Percentiles rank a stretch among this genome's conserved stretches.
These are phyloP conservation scores for Tuber umbilicatum DNA, from an alignment of 495 filamentous ascomycete species.

Conservation along the genomic window DNA sequence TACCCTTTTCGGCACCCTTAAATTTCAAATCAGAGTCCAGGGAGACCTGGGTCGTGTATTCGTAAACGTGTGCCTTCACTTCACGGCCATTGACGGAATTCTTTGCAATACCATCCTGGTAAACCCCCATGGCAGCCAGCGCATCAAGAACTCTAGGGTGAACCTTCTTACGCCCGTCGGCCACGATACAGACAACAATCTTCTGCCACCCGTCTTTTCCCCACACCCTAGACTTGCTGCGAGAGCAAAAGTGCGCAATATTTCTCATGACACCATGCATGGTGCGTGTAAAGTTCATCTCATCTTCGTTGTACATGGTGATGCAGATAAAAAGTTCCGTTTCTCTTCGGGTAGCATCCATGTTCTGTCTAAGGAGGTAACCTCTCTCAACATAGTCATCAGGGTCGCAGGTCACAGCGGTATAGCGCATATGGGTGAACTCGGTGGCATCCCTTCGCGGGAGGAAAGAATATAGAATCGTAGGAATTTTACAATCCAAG, in stretches of 20 bases:
- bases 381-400: slow-evolving; percentile 83
- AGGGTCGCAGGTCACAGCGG: slow-evolving; percentile 96
- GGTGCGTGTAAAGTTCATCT: slow-evolving; percentile 89
- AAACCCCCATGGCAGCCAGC: slow-evolving; percentile 96
- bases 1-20: slow-evolving; percentile 98
- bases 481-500: slow-evolving; percentile 97
- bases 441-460: slow-evolving; percentile 86
- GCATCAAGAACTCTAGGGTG: slow-evolving; percentile 91
- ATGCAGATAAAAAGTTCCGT: slow-evolving; percentile 98
- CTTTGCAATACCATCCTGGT: slow-evolving; percentile 97
- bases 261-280: slow-evolving; percentile 99
- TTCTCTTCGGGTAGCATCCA: slow-evolving; percentile 75
- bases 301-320: slow-evolving; percentile 99
- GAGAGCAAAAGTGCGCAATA: slow-evolving; percentile 89
- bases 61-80: slow-evolving; percentile 85
- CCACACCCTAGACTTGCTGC: slow-evolving; percentile 89
- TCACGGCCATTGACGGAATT: slow-evolving; percentile 72
- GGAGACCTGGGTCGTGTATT: slow-evolving; percentile 97
- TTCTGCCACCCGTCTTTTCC: slow-evolving; percentile 98
- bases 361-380: slow-evolving; percentile 94
- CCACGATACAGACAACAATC: slow-evolving; percentile 94
- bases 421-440: slow-evolving; percentile 99
- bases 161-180: slow-evolving; percentile 88
- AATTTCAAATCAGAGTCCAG: slow-evolving; percentile 93
- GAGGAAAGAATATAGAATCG: slow-evolving; percentile 90